Evolutionary conservation across 2,329 filamentous ascomycete genomes (phyloP), one percentile per base, ranked within the genome.

Genomic region (Drechslera avenae): DNA sequence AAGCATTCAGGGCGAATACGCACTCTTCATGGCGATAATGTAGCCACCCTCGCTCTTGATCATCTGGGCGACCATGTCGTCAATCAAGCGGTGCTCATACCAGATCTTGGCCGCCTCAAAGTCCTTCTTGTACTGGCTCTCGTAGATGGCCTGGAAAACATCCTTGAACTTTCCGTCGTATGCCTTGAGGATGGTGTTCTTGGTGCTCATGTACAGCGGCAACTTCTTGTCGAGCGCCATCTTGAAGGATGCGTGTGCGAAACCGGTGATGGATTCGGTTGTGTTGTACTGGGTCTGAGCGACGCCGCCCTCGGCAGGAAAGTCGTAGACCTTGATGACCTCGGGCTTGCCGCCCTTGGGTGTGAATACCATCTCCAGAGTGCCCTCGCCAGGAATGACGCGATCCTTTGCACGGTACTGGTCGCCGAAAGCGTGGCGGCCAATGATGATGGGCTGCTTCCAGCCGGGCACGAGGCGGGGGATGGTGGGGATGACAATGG

Each of bases 41-140:
- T 94, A 97, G 59, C 94, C 94, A 66, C 94, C 94, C 69, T 88
- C 86, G 79, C 89, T 94, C 89, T 99, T 99, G 83, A 99, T 89
- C 94, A 99, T 99, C 84, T 99, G 94, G 41, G 94, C 94, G 60
- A 99, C 94, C 94, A 99, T 97, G 79, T 99, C 94, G 79, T 99
- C 94, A 72, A 99, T 97, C 64, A 99, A 83, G 71, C 94, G 89
- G 81, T 99, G 94, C 86, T 99, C 94, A 75, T 99, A 97, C 94
- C 94, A 97, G 79, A 97, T 96, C 58, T 85, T 85, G 82, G 91
- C 90, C 71, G 87, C 87, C 74, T 97, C 92, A 67, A 97, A 97
- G 36, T 90, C 84, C 74, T 85, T 83, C 83, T 89, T 88, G 83
- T 97, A 99, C 67, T 87, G 80, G 52, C 82, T 83, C 59, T 97